phyloP scores from a whole-genome alignment of 2,329 filamentous ascomycete genomes.

The Fusarium continuum region DNA sequence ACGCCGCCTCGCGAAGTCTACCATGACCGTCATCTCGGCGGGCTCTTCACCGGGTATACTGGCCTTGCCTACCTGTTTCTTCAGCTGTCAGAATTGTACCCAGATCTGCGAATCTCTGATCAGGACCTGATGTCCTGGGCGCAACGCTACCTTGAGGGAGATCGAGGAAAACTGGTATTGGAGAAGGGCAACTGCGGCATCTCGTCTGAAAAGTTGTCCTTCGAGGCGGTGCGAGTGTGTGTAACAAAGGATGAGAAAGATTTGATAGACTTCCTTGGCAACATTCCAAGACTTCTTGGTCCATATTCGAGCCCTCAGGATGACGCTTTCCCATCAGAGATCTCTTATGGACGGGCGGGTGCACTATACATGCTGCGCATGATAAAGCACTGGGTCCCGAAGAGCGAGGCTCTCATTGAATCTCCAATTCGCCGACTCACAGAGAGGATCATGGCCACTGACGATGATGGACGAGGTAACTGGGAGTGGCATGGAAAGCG shows the following conservation, averaged over 20 bases:
- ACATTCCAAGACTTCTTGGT: conserved; percentile 48
- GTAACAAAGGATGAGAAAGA: conserved; percentile 51
- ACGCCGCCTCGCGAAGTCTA: conserved; percentile 51
- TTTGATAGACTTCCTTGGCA: conserved; percentile 53
- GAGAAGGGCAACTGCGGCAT: conserved; percentile 60
- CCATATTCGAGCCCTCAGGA: conserved; percentile 38
- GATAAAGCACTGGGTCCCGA: conserved; percentile 65
- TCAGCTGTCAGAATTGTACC: conserved; percentile 55
- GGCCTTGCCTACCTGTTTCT: conserved; percentile 66
- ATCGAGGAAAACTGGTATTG: conserved; percentile 47
- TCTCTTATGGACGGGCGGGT: conserved; percentile 73
- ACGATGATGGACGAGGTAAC: conserved; percentile 50
- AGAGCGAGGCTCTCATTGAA: conserved; percentile 59
- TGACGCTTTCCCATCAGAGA: conserved; percentile 64
- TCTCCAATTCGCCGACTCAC: conserved; percentile 65
- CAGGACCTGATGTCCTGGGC: conserved; percentile 58
- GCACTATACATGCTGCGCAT: conserved; percentile 74
- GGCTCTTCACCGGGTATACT: conserved; percentile 63
- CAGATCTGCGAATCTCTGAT: conserved; percentile 54
- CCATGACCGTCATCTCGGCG: conserved; percentile 50
- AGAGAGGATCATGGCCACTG: conserved; percentile 65
- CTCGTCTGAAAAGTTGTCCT: conserved; percentile 58
- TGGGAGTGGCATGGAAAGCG: conserved; percentile 72
- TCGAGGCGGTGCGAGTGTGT: conserved; percentile 56
- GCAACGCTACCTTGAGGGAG: conserved; percentile 56